Conservation (phyloP, 306 rosid genomes). For the Prunus kanzakura region DNA sequence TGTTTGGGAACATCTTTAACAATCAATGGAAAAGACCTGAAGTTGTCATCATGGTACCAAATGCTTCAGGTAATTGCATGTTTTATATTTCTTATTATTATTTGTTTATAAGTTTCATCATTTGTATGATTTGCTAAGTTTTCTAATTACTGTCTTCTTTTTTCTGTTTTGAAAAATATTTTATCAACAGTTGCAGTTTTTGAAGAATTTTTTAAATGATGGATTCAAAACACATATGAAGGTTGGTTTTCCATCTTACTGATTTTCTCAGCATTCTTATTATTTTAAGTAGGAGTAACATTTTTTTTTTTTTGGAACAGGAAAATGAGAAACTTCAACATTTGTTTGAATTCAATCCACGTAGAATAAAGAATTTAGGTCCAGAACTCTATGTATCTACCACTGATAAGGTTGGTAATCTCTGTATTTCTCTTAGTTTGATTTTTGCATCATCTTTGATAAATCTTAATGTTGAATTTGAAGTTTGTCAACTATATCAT, state of each 20-base stretch:
- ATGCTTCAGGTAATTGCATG: constrained; percentile 31
- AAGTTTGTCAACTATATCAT: too few species aligned
- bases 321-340: constrained; percentile 31
- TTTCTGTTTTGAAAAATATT: not conserved
- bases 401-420: constrained; percentile 18
- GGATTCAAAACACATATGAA: constrained; percentile 14
- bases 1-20: not conserved
- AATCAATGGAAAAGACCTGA: constrained; percentile 18
- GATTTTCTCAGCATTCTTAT: not conserved
- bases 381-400: constrained; percentile 29
- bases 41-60: constrained; percentile 31
- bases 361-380: not conserved
- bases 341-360: constrained; percentile 22
- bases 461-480: too few species aligned
- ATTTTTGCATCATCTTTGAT: not conserved
- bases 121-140: not conserved
- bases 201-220: constrained; percentile 20
- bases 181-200: constrained; percentile 18
- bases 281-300: not conserved
- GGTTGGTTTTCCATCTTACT: constrained; percentile 19
- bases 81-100: not conserved
- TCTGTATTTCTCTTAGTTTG: not conserved
- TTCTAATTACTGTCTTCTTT: not conserved
- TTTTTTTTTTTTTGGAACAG: constrained; percentile 17
- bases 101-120: not conserved